Percentiles rank a stretch among this genome's conserved stretches.
These are phyloP conservation scores for Rosa lucieae DNA, from an alignment of 306 rosid genomes.

Conservation along the genomic window DNA sequence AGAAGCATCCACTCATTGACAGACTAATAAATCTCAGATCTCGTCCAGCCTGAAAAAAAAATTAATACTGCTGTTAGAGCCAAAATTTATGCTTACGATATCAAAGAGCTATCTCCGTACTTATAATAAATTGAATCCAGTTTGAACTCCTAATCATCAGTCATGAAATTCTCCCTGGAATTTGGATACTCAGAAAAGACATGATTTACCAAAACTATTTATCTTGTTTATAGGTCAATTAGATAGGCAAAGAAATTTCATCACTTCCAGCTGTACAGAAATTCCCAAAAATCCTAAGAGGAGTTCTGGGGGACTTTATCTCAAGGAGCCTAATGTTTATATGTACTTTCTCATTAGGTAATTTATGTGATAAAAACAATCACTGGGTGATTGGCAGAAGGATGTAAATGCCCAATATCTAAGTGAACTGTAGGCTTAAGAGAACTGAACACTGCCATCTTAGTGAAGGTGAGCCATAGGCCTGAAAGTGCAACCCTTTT, in stretches of 20 bases:
- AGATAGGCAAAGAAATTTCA: not conserved
- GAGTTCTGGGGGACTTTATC: not conserved
- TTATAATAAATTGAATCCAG: not conserved
- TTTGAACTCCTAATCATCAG: not conserved
- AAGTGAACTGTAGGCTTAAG: not conserved
- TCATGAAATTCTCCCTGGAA: not conserved
- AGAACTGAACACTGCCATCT: not conserved
- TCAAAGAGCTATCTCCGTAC: not conserved
- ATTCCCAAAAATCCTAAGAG: not conserved
- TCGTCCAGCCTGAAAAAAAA: constrained; percentile 75
- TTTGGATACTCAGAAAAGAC: not conserved
- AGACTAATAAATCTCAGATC: constrained; percentile 74
- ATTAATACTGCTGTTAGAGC: not conserved
- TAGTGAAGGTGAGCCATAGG: not conserved
- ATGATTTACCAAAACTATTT: not conserved
- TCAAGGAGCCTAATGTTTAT: not conserved
- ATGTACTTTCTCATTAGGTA: not conserved
- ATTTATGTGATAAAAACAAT: too few species aligned
- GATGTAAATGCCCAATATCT: not conserved
- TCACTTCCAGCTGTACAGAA: not conserved
- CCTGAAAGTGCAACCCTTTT: not conserved
- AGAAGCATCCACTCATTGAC: constrained; percentile 79
- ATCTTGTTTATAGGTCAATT: not conserved
- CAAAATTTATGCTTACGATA: not conserved
- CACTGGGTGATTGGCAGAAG: not conserved